Conservation (phyloP, 176 grass and related monocot species). For the Rhipidocladum racemiflorum region DNA sequence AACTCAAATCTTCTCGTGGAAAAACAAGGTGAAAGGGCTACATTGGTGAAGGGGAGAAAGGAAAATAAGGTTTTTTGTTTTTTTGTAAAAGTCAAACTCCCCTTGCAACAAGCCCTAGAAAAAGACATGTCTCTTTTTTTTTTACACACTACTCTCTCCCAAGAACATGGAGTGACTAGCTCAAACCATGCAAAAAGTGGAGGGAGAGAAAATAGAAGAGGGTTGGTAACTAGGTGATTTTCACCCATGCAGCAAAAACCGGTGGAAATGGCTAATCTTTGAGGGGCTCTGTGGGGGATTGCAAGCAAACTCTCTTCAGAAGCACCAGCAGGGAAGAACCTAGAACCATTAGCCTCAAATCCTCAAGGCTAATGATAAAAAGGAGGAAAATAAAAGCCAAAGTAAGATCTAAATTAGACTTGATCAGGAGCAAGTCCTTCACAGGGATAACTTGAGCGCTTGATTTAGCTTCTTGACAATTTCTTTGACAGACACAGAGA, state of each 20-base stretch:
- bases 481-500: constrained; percentile 83
- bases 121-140: constrained; percentile 29
- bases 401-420: constrained; percentile 38
- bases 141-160: constrained; percentile 34
- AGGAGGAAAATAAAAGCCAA: background rate
- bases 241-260: constrained; percentile 56
- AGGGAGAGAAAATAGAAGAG: constrained; percentile 34
- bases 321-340: constrained; percentile 33
- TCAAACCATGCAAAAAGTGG: constrained; percentile 50
- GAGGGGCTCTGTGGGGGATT: constrained; percentile 43
- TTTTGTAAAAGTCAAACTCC: constrained; percentile 43
- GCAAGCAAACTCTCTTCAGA: constrained; percentile 46
- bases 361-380: constrained; percentile 46
- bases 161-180: constrained; percentile 42
- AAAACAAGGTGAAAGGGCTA: constrained; percentile 48
- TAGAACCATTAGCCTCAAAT: constrained; percentile 48
- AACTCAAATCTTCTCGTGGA: constrained; percentile 29
- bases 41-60: constrained; percentile 29
- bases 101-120: constrained; percentile 50
- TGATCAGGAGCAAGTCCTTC: constrained; percentile 41
- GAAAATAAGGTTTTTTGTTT: constrained; percentile 5
- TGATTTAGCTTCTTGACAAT: constrained; percentile 86
- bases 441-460: constrained; percentile 60
- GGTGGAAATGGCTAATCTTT: constrained; percentile 60
- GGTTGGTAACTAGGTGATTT: constrained; percentile 15